phyloP scores from a whole-genome alignment of 2,329 filamentous ascomycete genomes.

The Coniosporium tulheliwenetii region DNA sequence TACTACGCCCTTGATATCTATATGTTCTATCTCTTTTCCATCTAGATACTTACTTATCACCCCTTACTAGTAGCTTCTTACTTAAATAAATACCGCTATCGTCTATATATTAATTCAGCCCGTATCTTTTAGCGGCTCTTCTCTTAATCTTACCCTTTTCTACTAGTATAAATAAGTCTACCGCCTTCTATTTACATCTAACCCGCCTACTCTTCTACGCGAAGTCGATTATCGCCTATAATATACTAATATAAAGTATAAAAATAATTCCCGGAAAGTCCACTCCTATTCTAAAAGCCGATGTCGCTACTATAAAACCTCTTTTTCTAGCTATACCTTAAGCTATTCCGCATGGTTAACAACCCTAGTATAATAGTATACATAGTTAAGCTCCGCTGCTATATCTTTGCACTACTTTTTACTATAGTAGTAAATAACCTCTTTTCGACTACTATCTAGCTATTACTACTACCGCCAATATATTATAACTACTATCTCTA shows the following conservation, averaged over 20 bases:
- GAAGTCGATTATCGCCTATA: constrained; percentile 6
- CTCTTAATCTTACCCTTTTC: constrained; percentile 3
- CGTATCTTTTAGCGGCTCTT: not conserved
- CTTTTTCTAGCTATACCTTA: constrained; percentile 3
- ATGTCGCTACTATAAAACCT: constrained; percentile 9
- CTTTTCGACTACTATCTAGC: too few species aligned
- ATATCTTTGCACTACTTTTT: constrained; percentile 7
- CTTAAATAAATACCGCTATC: not conserved
- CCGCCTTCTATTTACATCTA: too few species aligned
- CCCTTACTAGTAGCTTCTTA: not conserved
- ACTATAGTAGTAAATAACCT: too few species aligned
- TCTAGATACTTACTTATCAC: constrained; percentile 2
- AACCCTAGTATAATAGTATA: constrained; percentile 5
- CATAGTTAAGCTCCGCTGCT: constrained; percentile 5
- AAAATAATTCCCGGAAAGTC: constrained; percentile 8
- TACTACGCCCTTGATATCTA: not conserved
- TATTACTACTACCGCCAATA: too few species aligned
- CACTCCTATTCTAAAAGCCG: constrained; percentile 6
- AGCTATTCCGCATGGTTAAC: constrained; percentile 4
- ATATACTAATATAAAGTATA: constrained; percentile 4
- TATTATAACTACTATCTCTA: too few species aligned
- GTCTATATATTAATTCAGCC: not conserved
- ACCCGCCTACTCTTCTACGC: constrained; percentile 3
- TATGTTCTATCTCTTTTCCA: constrained; percentile 1
- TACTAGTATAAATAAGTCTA: too few species aligned